Evolutionary conservation across 768 basidiomycete species (phyloP), one percentile per base, ranked within the genome.

Genomic region (Tubosaeta brunneosetosa): DNA sequence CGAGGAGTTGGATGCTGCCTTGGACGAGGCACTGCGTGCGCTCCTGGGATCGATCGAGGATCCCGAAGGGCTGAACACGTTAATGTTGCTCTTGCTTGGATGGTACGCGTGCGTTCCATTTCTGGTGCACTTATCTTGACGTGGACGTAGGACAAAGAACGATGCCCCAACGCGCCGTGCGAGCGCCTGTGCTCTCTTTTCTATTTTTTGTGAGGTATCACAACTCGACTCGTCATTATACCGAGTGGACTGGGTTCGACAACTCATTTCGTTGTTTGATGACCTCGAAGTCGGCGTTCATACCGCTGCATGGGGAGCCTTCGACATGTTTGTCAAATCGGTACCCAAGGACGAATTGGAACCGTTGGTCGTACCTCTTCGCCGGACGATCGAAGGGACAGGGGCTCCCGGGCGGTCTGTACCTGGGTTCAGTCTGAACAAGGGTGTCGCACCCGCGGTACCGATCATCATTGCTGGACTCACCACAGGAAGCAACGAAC

Each of bases 341-440:
- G 71, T 94, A 12, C 86, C 90, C 16, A 98, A 97, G 71, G 93
- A 95, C 58, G 94, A 97, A 58, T 74, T 94, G 36, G 94, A 98
- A 62, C 82, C 87, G 2, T 74, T 98, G 25, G 92, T 97, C 12
- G 88, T 95, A 0, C 86, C 94, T 5, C 79, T 98, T 3, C 85
- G 93, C 14, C 76, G 93, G 33, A 88, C 87, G 2, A 88, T 98
- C 63, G 97, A 97, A 67, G 77, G 82, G 8, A 85, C 86, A 0
- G 92, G 92, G 7, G 79, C 82, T 1, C 88, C 88, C 0, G 91
- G 92, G 3, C 74, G 76, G 17, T 73, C 69, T 6, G 91, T 97
- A 4, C 86, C 92, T 7, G 94, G 97, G 4, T 94, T 95, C 78
- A 85, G 83, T 50, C 73, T 89, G 12, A 78, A 82, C 13, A 94